Evolutionary conservation across 1,284 basidiomycete species (phyloP).

Genomic region (Trametes sp.): DNA sequence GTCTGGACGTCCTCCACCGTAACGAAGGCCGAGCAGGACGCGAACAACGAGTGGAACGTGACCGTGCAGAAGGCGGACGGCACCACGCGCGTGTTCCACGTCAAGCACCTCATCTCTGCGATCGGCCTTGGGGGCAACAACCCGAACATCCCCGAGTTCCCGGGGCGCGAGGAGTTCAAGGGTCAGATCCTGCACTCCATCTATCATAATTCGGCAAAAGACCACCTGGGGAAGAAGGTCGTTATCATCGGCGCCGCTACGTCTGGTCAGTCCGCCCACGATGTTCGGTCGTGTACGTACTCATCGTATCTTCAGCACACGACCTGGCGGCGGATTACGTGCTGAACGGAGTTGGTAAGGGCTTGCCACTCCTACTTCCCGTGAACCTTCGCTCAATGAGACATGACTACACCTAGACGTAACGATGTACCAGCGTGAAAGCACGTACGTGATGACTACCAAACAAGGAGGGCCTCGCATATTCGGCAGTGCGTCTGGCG

Average conservation of each 20-base stretch:
- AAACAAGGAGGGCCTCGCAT: constrained; percentile 51
- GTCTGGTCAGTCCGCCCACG: constrained; percentile 45
- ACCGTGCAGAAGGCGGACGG: constrained; percentile 53
- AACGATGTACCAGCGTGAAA: constrained; percentile 68
- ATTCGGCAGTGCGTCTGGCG: constrained; percentile 42
- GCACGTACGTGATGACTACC: constrained; percentile 68
- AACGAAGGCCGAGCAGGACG: constrained; percentile 52
- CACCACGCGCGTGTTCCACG: constrained; percentile 53
- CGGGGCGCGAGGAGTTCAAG: constrained; percentile 53
- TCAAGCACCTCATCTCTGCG: constrained; percentile 68
- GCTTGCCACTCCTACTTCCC: not conserved
- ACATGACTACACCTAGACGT: constrained; percentile 47
- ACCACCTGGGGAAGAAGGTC: constrained; percentile 54
- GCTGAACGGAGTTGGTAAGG: constrained; percentile 52
- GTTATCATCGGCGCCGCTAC: constrained; percentile 58
- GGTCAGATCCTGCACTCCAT: constrained; percentile 54
- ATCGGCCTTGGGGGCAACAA: constrained; percentile 64
- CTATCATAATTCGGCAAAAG: constrained; percentile 46
- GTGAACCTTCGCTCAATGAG: too few species aligned
- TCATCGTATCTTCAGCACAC: constrained; percentile 37
- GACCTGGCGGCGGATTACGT: constrained; percentile 55
- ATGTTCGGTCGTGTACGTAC: not conserved
- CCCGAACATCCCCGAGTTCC: constrained; percentile 56
- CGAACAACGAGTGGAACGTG: constrained; percentile 63
- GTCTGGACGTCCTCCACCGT: constrained; percentile 68